These are phyloP conservation scores for Rhodotorula diobovata DNA, from an alignment of 768 basidiomycete genomes.

Conservation along the genomic window DNA sequence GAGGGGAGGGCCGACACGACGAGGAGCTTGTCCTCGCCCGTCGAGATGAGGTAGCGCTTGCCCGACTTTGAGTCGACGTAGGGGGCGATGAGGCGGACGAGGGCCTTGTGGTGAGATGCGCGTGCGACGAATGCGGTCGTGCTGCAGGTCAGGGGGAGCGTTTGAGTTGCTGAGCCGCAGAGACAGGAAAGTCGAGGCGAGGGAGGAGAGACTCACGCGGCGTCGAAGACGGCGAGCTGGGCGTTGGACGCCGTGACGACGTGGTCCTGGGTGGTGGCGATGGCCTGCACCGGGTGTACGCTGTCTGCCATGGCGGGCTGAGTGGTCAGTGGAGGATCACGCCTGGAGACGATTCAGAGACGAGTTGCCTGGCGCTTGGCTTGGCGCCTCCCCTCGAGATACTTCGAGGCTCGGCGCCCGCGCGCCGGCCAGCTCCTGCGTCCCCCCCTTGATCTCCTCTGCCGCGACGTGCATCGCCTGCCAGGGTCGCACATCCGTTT, in stretches of 20 bases:
- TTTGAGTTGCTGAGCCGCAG: background rate
- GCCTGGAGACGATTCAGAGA: no score
- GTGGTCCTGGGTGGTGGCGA: background rate
- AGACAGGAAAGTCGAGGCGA: background rate
- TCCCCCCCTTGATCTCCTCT: background rate
- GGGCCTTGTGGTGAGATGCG: slow-evolving; percentile 11
- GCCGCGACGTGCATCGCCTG: background rate
- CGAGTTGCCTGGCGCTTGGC: no score
- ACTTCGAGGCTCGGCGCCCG: background rate
- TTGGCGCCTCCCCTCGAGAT: no score
- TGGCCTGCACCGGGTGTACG: background rate
- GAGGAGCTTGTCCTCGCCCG: slow-evolving; percentile 72
- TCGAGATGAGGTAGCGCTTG: slow-evolving; percentile 55
- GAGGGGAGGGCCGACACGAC: slow-evolving; percentile 66
- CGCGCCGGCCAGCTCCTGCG: no score
- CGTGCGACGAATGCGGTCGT: background rate
- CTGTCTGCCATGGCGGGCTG: background rate
- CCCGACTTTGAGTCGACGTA: background rate
- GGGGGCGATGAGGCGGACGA: slow-evolving; percentile 25
- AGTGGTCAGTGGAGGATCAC: background rate
- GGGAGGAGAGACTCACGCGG: background rate
- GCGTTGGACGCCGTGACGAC: background rate
- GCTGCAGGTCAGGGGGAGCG: background rate
- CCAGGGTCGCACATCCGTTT: no score
- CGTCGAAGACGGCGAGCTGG: background rate